Percentiles rank a stretch among this genome's conserved stretches.
Evolutionary conservation across 176 grass and related monocot genomes (phyloP).

Genomic region (Oryza coarctata): DNA sequence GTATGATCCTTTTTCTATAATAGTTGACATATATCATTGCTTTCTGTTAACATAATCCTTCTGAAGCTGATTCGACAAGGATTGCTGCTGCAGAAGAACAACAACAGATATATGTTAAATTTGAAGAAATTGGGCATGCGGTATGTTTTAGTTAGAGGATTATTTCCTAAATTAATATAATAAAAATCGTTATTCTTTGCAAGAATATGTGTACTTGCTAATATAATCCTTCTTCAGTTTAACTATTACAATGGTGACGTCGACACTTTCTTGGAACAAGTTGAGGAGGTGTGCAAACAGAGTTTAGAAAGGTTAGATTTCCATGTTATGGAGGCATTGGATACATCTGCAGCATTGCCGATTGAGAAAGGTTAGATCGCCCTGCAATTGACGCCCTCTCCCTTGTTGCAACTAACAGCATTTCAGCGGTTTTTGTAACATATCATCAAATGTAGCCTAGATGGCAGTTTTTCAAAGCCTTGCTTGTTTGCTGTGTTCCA

Average conservation of each 20-base stretch:
- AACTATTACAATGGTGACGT: constrained; percentile 21
- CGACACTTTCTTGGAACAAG: constrained; percentile 25
- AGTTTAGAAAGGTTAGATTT: not conserved
- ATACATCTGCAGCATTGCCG: not conserved
- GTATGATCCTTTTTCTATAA: not conserved
- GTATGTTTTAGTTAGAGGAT: constrained; percentile 36
- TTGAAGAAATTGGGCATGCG: constrained; percentile 38
- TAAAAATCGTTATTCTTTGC: not conserved
- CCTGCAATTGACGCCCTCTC: not conserved
- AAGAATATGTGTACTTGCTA: not conserved
- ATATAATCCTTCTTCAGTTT: constrained; percentile 38
- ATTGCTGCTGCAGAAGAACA: constrained; percentile 30
- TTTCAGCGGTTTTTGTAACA: no score
- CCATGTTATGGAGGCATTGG: not conserved
- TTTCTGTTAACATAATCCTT: constrained; percentile 19
- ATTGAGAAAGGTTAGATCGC: not conserved
- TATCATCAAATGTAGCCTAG: no score
- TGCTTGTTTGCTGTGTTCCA: no score
- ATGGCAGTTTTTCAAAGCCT: no score
- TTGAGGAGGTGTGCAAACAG: constrained; percentile 34
- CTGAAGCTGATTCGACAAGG: constrained; percentile 28
- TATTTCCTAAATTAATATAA: not conserved
- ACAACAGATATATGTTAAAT: constrained; percentile 43
- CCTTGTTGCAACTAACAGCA: not conserved
- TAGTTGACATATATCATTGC: constrained; percentile 2